Percentiles rank a stretch among this genome's conserved stretches.
Evolutionary conservation across 192 early-diverging fungal species (phyloP).

Genomic region (Backusella circina): DNA sequence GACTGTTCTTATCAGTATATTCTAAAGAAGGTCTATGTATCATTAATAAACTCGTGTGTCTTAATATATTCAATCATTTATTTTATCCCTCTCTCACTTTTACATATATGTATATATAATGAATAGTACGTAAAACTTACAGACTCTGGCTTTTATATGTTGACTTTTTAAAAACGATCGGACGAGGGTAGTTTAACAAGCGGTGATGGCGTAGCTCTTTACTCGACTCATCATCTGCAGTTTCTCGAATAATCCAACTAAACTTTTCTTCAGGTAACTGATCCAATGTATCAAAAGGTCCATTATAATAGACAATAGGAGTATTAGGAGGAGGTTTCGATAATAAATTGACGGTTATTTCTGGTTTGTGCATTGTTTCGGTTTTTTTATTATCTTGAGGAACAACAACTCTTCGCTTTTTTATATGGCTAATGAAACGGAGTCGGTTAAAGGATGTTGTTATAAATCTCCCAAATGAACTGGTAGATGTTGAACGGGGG

Average conservation of each 20-base stretch:
- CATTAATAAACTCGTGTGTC: neutral
- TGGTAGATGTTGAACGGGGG: neutral
- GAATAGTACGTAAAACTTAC: neutral
- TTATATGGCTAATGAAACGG: neutral
- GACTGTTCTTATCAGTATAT: neutral
- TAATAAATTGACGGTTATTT: neutral
- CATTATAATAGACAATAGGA: slow-evolving; percentile 27
- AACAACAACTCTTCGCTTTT: neutral
- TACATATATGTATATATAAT: neutral
- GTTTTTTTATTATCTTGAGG: neutral
- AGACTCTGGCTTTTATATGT: neutral
- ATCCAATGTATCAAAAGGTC: slow-evolving; percentile 20
- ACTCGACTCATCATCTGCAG: neutral
- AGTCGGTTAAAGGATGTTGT: neutral
- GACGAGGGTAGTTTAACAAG: neutral
- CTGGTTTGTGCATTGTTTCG: neutral
- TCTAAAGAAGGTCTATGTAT: neutral
- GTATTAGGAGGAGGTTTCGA: neutral
- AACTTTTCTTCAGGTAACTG: slow-evolving; percentile 22
- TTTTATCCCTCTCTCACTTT: neutral
- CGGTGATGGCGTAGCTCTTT: neutral
- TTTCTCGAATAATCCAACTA: slow-evolving; percentile 12
- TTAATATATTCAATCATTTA: too few species aligned
- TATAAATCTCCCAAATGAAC: neutral
- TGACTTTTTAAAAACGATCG: slow-evolving; percentile 18